Base-by-base conservation (phyloP, 306 rosid species). In the Geum urbanum region DNA sequence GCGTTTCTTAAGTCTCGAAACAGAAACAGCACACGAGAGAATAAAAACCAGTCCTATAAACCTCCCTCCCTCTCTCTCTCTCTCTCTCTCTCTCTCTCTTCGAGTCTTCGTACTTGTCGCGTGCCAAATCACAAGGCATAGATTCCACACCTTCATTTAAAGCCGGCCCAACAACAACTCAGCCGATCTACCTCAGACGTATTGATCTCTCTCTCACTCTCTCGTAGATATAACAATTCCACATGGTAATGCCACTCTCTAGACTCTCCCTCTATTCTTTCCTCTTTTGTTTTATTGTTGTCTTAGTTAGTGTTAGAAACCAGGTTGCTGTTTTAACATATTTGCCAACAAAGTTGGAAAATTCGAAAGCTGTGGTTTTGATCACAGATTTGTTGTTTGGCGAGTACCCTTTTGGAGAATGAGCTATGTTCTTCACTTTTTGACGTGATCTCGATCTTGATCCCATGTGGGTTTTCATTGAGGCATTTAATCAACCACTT, bases 101-200 rank as follows among this genome's bases (percentile, higher is more conserved):
- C 37, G 37, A 32, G 37, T 32, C 37, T 32, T 32, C 37, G 37
- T 32, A 32, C 37, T 32, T 32, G 37, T 32, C 37, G 37, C 6
- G 2, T 20, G 11, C 16, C 61, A 10, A 20, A 51, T 44, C 63
- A 8, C 49, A 16, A 19, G 27, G 39, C 24, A 52, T 19, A 67
- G 16, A 57, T 59, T 60, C 50, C 57, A 58, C 50, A 27, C 48
- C 71, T 51, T 67, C 35, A 18, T 18, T 69, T 10, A 18, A 49
- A 72, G 58, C 76, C 47, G 35, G 45, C 62, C 46, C 45, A 73
- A 72, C n/a, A 19, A 45, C 24, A 39, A 11, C 16, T 20, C 37
- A 62, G 46, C 35, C 62, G 86, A 82, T 77, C 66, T 73, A 75
- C 52, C 69, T 53, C 27, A 32, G 72, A 79, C 81, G 84, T 68